phyloP scores from a whole-genome alignment of 495 filamentous ascomycete species.

The Saxophila tyrrhenica region DNA sequence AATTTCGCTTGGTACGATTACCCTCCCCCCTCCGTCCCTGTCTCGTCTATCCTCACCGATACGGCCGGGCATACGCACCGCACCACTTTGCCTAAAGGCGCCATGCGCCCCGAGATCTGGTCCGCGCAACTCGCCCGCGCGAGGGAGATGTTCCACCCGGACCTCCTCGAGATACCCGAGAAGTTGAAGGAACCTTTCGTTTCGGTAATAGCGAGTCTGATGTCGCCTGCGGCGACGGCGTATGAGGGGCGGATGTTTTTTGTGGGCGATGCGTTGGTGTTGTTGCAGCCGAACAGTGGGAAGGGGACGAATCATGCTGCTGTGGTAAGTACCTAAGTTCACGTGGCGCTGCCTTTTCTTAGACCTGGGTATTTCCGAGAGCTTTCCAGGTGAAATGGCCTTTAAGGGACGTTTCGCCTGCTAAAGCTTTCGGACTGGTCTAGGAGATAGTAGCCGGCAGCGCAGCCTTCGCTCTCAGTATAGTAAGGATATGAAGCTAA shows the following conservation, averaged over 20 bases:
- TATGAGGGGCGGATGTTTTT: slow-evolving; percentile 38
- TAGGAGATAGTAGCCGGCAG: too few species aligned
- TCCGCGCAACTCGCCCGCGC: slow-evolving; percentile 34
- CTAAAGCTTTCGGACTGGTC: too few species aligned
- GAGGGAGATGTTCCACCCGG: slow-evolving; percentile 32
- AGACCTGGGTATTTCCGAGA: too few species aligned
- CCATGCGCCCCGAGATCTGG: slow-evolving; percentile 32
- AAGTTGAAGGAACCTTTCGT: slow-evolving; percentile 40
- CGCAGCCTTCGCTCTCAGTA: too few species aligned
- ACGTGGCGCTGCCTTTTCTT: too few species aligned
- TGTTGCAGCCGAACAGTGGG: slow-evolving; percentile 43
- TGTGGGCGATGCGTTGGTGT: slow-evolving; percentile 43
- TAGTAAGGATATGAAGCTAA: too few species aligned
- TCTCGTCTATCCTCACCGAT: slow-evolving; percentile 35
- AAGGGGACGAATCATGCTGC: slow-evolving; percentile 15
- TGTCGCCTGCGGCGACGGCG: slow-evolving; percentile 33
- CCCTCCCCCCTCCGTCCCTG: not conserved
- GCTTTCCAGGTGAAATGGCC: too few species aligned
- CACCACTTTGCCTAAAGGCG: slow-evolving; percentile 39
- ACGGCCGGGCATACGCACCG: slow-evolving; percentile 31
- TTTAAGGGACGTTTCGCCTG: too few species aligned
- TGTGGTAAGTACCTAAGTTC: too few species aligned
- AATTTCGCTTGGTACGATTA: slow-evolving; percentile 44
- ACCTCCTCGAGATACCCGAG: slow-evolving; percentile 39
- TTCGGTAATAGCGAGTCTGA: slow-evolving; percentile 40